Percentiles rank a stretch among this genome's conserved stretches.
phyloP scores from a whole-genome alignment of 768 basidiomycete genomes.

The Chalciporus piperatus region DNA sequence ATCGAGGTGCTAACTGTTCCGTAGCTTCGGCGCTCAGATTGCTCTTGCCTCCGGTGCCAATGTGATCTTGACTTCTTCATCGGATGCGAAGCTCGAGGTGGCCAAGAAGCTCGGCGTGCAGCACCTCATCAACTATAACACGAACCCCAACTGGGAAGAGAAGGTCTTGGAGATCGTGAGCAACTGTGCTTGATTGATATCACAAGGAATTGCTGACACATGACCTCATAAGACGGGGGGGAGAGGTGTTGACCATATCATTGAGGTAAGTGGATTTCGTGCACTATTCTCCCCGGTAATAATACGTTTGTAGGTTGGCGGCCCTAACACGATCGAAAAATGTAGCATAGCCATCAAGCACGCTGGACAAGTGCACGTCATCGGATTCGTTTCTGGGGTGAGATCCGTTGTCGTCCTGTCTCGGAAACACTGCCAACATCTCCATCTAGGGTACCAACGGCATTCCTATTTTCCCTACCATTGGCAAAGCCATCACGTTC shows the following conservation, averaged over 20 bases:
- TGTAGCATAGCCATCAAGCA: constrained; percentile 38
- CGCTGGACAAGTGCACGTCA: constrained; percentile 46
- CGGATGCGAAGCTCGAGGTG: constrained; percentile 57
- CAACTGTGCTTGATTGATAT: not conserved
- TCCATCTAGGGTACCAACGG: constrained; percentile 22
- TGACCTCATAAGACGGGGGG: constrained; percentile 26
- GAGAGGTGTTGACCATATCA: constrained; percentile 35
- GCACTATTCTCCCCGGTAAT: not conserved
- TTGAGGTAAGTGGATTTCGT: constrained; percentile 15
- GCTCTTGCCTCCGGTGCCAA: constrained; percentile 61
- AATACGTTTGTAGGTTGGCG: constrained; percentile 46
- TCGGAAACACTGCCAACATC: not conserved
- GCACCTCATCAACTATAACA: constrained; percentile 62
- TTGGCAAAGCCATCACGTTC: constrained; percentile 40
- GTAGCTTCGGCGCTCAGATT: constrained; percentile 56
- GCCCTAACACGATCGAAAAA: constrained; percentile 47
- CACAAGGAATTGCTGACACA: not conserved
- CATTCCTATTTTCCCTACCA: constrained; percentile 33
- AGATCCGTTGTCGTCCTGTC: not conserved
- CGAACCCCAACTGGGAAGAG: constrained; percentile 54
- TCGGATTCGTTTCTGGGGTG: constrained; percentile 51
- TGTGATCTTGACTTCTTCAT: constrained; percentile 67
- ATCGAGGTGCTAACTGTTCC: constrained; percentile 3
- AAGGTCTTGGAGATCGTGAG: constrained; percentile 46
- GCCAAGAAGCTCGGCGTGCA: constrained; percentile 51